phyloP scores from a whole-genome alignment of 2,329 filamentous ascomycete genomes.

The Fusarium solani-melongenae region DNA sequence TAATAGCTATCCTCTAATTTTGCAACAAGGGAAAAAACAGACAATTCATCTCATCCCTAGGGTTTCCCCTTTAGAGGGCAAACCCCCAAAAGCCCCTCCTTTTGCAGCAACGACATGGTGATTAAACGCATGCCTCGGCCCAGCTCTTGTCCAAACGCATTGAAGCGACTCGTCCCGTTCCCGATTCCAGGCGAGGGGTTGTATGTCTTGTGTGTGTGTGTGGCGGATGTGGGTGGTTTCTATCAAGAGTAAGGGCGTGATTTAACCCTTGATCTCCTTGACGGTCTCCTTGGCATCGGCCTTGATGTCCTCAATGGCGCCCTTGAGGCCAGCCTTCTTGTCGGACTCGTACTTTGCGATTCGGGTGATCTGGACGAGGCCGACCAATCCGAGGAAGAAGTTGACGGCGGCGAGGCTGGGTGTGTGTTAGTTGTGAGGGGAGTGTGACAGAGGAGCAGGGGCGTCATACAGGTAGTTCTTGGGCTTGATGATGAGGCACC shows the following conservation, averaged over 20 bases:
- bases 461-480: slow-evolving; percentile 83
- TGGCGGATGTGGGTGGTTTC: not conserved
- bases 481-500: slow-evolving; percentile 97
- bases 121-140: not conserved
- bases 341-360: slow-evolving; percentile 75
- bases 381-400: slow-evolving; percentile 95
- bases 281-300: slow-evolving; percentile 51
- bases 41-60: slow-evolving; percentile 4
- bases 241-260: not conserved
- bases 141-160: not conserved
- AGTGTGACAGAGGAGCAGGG: not conserved
- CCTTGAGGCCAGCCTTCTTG: slow-evolving; percentile 62
- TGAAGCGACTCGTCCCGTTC: not conserved
- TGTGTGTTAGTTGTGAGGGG: not conserved
- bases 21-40: slow-evolving; percentile 7
- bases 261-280: slow-evolving; percentile 41
- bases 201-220: not conserved
- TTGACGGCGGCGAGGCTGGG: slow-evolving; percentile 89
- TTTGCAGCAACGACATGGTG: slow-evolving; percentile 11
- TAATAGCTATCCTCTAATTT: slow-evolving; percentile 8
- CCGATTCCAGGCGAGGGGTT: slow-evolving; percentile 14
- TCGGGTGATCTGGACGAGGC: slow-evolving; percentile 82
- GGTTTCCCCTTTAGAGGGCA: slow-evolving; percentile 2
- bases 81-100: not conserved
- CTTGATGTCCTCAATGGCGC: slow-evolving; percentile 54